Evolutionary conservation across 345 rosid genomes (phyloP).

Genomic region (Aquilaria malaccensis): DNA sequence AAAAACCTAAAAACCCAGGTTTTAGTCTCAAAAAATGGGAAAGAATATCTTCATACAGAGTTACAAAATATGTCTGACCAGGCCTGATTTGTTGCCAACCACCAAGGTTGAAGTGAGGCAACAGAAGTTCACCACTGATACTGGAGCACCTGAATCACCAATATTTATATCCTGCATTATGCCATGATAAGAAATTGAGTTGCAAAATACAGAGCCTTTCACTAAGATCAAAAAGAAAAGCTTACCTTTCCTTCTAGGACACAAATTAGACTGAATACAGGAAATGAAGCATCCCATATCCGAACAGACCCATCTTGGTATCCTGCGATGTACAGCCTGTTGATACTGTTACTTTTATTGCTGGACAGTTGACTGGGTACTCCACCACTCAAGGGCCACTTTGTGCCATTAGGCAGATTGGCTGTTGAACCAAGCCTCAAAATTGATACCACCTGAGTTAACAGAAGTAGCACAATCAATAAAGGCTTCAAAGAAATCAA

Average conservation of each 20-base stretch:
- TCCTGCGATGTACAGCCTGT: constrained; percentile 51
- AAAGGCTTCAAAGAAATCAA: constrained; percentile 10
- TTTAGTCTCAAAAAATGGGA: constrained; percentile 1
- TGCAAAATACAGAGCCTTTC: background rate
- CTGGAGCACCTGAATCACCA: constrained; percentile 34
- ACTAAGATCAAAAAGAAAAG: background rate
- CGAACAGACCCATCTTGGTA: constrained; percentile 60
- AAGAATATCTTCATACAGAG: background rate
- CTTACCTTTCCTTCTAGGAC: constrained; percentile 39
- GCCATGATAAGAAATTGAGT: constrained; percentile 11
- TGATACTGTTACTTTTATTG: constrained; percentile 24
- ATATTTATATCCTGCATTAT: constrained; percentile 42
- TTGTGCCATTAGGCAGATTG: constrained; percentile 16
- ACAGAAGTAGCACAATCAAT: background rate
- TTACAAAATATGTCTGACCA: constrained; percentile 38
- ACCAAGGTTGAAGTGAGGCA: constrained; percentile 44
- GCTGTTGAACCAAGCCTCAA: constrained; percentile 20
- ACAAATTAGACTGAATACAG: constrained; percentile 32
- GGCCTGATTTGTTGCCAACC: constrained; percentile 51
- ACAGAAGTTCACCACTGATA: constrained; percentile 45
- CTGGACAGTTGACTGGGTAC: constrained; percentile 37
- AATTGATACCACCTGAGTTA: constrained; percentile 21
- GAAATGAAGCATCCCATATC: constrained; percentile 53
- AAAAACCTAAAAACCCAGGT: constrained; percentile 32
- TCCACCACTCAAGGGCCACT: constrained; percentile 69